Conservation (phyloP, 257 asterid species). For the Solanum ossicruentum region DNA sequence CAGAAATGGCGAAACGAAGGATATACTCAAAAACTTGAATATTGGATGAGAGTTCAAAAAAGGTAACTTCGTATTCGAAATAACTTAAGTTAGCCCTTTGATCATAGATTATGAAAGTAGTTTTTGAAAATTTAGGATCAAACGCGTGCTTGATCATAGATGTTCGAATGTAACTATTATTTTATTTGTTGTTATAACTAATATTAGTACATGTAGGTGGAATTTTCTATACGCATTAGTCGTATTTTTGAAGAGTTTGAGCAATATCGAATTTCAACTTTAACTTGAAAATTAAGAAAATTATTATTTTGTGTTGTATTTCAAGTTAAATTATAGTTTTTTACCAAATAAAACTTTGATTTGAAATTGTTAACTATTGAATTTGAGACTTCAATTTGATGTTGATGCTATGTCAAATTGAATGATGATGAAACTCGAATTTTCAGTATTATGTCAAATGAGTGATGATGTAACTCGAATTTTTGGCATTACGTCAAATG, state of each 20-base stretch:
- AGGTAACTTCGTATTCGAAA: not conserved
- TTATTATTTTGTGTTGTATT: not conserved
- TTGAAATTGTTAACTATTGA: not conserved
- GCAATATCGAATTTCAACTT: no score
- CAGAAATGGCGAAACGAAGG: slow-evolving; percentile 40
- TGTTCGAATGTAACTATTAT: no score
- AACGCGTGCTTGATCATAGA: no score
- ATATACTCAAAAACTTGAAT: slow-evolving; percentile 43
- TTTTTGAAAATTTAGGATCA: no score
- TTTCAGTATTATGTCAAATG: not conserved
- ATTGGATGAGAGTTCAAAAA: slow-evolving; percentile 73
- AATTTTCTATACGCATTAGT: not conserved
- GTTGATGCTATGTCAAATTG: not conserved
- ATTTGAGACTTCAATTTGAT: not conserved
- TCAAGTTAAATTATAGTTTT: not conserved
- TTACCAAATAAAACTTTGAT: no score
- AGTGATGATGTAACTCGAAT: no score
- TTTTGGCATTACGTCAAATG: not conserved
- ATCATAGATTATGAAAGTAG: no score
- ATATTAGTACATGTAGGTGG: not conserved
- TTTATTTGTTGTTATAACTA: not conserved
- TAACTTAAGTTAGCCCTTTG: no score
- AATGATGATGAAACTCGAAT: no score
- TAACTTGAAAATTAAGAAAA: not conserved
- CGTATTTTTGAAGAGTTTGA: no score